These are phyloP conservation scores for Alternaria tenuissima DNA, from an alignment of 2,329 filamentous ascomycete species.

Conservation along the genomic window DNA sequence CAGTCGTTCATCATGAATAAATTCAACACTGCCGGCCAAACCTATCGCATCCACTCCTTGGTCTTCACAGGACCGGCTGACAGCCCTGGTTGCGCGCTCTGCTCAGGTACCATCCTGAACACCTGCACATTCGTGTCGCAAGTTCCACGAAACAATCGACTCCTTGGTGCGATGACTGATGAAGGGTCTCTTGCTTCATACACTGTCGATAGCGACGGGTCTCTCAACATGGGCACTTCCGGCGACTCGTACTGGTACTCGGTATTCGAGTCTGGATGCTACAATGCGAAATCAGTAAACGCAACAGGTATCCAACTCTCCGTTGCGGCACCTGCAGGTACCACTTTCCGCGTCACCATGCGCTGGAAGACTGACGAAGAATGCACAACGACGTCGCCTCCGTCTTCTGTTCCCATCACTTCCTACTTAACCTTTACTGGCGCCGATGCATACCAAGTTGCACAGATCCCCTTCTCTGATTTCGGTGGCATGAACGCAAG, in stretches of 20 bases:
- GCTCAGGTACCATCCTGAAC: constrained; percentile 15
- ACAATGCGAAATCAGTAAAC: constrained; percentile 10
- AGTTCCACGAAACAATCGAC: constrained; percentile 4
- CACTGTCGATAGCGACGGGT: constrained; percentile 7
- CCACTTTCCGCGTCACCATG: constrained; percentile 9
- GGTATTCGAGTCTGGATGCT: constrained; percentile 6
- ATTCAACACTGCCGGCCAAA: constrained; percentile 7
- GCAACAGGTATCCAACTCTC: constrained; percentile 13
- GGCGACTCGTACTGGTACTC: constrained; percentile 14
- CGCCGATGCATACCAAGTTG: constrained; percentile 8
- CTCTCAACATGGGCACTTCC: background rate
- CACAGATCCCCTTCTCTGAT: constrained; percentile 14
- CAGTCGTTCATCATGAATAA: constrained; percentile 12
- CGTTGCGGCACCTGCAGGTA: constrained; percentile 8
- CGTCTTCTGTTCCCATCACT: constrained; percentile 4
- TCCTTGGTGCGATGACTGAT: constrained; percentile 8
- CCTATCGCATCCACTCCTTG: constrained; percentile 8
- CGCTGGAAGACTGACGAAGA: constrained; percentile 12
- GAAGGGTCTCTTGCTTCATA: constrained; percentile 14
- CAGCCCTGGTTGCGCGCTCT: constrained; percentile 13
- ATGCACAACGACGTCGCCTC: constrained; percentile 5
- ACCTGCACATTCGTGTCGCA: constrained; percentile 11
- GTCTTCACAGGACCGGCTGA: constrained; percentile 12
- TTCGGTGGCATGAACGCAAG: constrained; percentile 15
- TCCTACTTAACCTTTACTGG: constrained; percentile 5